Conservation (phyloP, 2,329 filamentous ascomycete species). For the Dactylonectria estremocensis region DNA sequence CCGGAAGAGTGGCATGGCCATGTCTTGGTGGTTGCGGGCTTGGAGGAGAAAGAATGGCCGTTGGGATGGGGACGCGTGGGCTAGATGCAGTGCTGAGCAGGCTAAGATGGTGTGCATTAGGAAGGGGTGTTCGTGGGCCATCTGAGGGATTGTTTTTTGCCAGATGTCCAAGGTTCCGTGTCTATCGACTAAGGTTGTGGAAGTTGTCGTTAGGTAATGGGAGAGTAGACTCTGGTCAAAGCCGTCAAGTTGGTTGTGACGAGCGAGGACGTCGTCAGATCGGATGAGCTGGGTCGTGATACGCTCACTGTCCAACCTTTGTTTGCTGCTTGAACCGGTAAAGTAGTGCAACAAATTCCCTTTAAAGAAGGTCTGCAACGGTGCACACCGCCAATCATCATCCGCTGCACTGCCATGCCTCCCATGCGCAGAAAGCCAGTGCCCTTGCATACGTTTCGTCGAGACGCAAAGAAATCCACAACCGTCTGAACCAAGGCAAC, state of each 20-base stretch:
- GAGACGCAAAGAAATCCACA: slow-evolving; percentile 35
- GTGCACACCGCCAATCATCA: slow-evolving; percentile 20
- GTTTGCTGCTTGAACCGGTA: background rate
- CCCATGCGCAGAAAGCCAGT: slow-evolving; percentile 32
- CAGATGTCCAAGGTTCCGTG: background rate
- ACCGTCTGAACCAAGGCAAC: slow-evolving; percentile 7
- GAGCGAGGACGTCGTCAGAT: too few species aligned
- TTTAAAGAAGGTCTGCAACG: slow-evolving; percentile 35
- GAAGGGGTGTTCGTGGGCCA: slow-evolving; percentile 15
- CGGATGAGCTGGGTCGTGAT: too few species aligned
- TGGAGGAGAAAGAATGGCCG: slow-evolving; percentile 3
- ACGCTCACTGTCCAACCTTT: too few species aligned
- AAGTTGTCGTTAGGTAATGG: slow-evolving; percentile 19
- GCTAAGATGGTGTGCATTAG: slow-evolving; percentile 24
- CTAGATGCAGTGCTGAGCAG: slow-evolving; percentile 30
- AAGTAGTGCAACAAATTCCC: slow-evolving; percentile 37
- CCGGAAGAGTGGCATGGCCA: slow-evolving; percentile 23
- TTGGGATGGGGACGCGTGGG: slow-evolving; percentile 5
- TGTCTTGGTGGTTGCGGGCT: slow-evolving; percentile 19
- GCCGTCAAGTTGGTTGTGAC: too few species aligned
- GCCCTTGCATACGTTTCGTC: slow-evolving; percentile 36
- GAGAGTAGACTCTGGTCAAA: background rate
- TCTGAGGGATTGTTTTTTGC: slow-evolving; percentile 8
- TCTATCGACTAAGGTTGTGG: slow-evolving; percentile 13
- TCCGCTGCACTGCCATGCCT: slow-evolving; percentile 4